These are phyloP conservation scores for Paecilomyces formosus DNA, from an alignment of 2,329 filamentous ascomycete genomes.

Conservation along the genomic window DNA sequence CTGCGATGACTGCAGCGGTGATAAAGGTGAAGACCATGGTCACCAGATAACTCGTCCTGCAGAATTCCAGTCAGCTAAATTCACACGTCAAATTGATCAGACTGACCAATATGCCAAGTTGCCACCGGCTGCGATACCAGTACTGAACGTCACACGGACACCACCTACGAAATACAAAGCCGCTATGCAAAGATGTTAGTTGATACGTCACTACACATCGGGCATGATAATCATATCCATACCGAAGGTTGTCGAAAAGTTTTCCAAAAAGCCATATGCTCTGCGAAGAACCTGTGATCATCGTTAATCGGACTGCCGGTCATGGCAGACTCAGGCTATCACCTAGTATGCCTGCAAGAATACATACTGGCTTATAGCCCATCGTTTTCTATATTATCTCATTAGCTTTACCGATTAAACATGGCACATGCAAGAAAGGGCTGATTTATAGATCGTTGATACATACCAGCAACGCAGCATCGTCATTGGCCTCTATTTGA, in stretches of 20 bases:
- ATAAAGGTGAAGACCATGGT: constrained; percentile 56
- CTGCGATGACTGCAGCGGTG: constrained; percentile 53
- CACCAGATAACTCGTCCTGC: constrained; percentile 52
- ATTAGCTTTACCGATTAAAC: constrained; percentile 8
- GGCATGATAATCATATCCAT: constrained; percentile 6
- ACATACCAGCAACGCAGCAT: constrained; percentile 31
- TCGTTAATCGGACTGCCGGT: neutral
- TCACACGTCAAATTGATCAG: neutral
- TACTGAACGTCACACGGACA: constrained; percentile 55
- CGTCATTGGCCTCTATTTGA: constrained; percentile 21
- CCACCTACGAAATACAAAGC: constrained; percentile 56
- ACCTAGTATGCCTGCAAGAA: neutral
- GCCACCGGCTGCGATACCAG: constrained; percentile 54
- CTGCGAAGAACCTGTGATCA: constrained; percentile 43
- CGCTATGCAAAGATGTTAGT: constrained; percentile 28
- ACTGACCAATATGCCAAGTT: constrained; percentile 53
- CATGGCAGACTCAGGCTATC: neutral
- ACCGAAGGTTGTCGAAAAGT: constrained; percentile 55
- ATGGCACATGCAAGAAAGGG: neutral
- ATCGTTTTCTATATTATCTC: constrained; percentile 36
- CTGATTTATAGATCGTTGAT: neutral
- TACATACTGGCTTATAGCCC: constrained; percentile 47
- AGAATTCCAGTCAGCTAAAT: constrained; percentile 1
- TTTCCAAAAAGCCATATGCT: constrained; percentile 51
- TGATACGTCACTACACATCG: neutral